Conservation (phyloP, 805 yeast genomes). For the Wickerhamia fluorescens region DNA sequence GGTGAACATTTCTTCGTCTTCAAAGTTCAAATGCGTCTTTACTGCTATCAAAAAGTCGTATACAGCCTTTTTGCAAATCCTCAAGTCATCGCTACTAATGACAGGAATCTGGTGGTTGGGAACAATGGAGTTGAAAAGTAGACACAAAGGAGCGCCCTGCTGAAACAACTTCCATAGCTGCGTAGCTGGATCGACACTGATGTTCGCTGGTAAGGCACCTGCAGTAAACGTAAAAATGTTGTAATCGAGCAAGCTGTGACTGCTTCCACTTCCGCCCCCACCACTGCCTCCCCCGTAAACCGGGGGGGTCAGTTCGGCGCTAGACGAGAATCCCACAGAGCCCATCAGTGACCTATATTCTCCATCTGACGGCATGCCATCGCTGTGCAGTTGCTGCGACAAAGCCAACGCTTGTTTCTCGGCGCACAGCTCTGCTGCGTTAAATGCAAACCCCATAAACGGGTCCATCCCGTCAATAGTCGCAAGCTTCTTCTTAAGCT, state of each 20-base stretch:
- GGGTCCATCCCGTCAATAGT: conserved; percentile 62
- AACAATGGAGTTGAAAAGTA: conserved; percentile 66
- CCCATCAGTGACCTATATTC: conserved; percentile 29
- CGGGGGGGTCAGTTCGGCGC: conserved; percentile 11
- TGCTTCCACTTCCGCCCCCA: conserved; percentile 4
- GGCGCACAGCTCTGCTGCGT: conserved; percentile 59
- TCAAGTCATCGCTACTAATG: conserved; percentile 71
- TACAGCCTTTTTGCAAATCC: conserved; percentile 80
- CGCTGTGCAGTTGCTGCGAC: conserved; percentile 33
- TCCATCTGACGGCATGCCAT: conserved; percentile 4
- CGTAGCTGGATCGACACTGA: conserved; percentile 85
- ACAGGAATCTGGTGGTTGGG: conserved; percentile 48
- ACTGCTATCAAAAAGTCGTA: conserved; percentile 88
- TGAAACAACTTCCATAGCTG: conserved; percentile 83
- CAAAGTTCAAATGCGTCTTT: conserved; percentile 62
- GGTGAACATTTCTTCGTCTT: conserved; percentile 80
- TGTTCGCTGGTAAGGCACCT: conserved; percentile 69
- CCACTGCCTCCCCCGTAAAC: too few relatives aligned
- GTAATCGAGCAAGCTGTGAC: conserved; percentile 16
- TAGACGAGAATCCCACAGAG: conserved; percentile 23
- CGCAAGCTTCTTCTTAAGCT: conserved; percentile 48
- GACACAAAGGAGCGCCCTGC: conserved; percentile 87
- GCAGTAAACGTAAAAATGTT: conserved; percentile 59
- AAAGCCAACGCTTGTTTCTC: conserved; percentile 63
- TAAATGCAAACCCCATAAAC: conserved; percentile 55